Base-by-base conservation (phyloP, 108 stramenopile species). In the Cyclotella baltica region DNA sequence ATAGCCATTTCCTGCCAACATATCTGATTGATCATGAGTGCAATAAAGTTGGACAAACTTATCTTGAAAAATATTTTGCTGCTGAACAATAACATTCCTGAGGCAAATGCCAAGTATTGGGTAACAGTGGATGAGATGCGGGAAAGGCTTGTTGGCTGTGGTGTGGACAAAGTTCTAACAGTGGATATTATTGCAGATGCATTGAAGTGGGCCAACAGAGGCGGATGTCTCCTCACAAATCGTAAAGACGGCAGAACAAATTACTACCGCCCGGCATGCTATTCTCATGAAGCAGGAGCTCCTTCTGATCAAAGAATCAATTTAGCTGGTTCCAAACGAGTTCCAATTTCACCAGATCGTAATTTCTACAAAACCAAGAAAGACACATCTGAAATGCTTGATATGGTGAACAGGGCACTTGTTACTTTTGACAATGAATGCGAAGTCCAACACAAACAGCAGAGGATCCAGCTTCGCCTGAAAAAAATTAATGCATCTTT, bases 11-110 rank as follows among this genome's bases (percentile, higher is more conserved):
- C n/a, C n/a, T n/a, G n/a, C n/a, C n/a, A n/a, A n/a, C n/a, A n/a
- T n/a, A n/a, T n/a, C n/a, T n/a, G n/a, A n/a, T n/a, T n/a, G n/a
- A 48, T 48, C 47, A 48, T 48, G 47, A 48, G 47, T 48, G 47
- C 18, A 16, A 48, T 48, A 16, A 48, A 48, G n/a, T n/a, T 48
- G 47, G 47, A 48, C 18, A 48, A 48, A 48, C 19, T n/a, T 48
- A n/a, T 48, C n/a, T n/a, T 48, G 47, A 48, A 48, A n/a, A 48
- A 48, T 48, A 48, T 48, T 48, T 48, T 48, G 47, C 18, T 48
- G n/a, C 47, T 48, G 19, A 48, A 48, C 47, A 48, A 48, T 48
- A 16, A 48, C 18, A 48, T n/a, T n/a, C 47, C 47, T n/a, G 19
- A n/a, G n/a, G 47, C 18, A 48, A 48, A 48, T 48, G n/a, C 18